Conservation (phyloP, 169 alveolate genomes). For the Theileria equi region DNA sequence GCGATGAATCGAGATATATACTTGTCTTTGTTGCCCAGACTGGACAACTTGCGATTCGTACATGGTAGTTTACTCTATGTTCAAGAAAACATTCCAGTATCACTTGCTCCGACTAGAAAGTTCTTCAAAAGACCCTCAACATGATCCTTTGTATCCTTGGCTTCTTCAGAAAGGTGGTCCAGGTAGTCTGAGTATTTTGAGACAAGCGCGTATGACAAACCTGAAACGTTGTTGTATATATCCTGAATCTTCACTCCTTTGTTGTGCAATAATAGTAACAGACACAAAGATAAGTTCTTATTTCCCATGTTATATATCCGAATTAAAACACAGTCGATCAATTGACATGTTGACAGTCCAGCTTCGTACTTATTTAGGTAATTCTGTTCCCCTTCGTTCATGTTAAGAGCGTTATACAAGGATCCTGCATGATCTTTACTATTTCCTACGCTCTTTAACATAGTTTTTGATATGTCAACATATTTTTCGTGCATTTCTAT, state of each 20-base stretch:
- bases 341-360: constrained; percentile 75
- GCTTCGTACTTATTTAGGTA: constrained; percentile 75
- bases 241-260: constrained; percentile 66
- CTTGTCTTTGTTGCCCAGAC: no score
- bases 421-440: not conserved
- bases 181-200: constrained; percentile 24
- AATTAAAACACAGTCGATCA: constrained; percentile 68
- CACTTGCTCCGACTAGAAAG: constrained; percentile 47
- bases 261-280: constrained; percentile 46
- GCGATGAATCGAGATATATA: no score
- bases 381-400: constrained; percentile 59
- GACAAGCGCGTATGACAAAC: constrained; percentile 1
- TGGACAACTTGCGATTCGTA: not conserved
- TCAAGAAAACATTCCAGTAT: constrained; percentile 30
- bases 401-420: constrained; percentile 17
- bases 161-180: constrained; percentile 52
- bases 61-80: not conserved
- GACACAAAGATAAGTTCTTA: constrained; percentile 35
- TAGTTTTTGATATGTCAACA: constrained; percentile 11
- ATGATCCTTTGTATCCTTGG: constrained; percentile 17
- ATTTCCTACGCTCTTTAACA: constrained; percentile 8
- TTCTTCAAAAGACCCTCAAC: constrained; percentile 29
- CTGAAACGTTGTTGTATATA: constrained; percentile 50
- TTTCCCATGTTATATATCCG: constrained; percentile 76
- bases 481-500: constrained; percentile 73